These are phyloP conservation scores for Globisporangium sylvaticum DNA, from an alignment of 352 stramenopile genomes.

Conservation along the genomic window DNA sequence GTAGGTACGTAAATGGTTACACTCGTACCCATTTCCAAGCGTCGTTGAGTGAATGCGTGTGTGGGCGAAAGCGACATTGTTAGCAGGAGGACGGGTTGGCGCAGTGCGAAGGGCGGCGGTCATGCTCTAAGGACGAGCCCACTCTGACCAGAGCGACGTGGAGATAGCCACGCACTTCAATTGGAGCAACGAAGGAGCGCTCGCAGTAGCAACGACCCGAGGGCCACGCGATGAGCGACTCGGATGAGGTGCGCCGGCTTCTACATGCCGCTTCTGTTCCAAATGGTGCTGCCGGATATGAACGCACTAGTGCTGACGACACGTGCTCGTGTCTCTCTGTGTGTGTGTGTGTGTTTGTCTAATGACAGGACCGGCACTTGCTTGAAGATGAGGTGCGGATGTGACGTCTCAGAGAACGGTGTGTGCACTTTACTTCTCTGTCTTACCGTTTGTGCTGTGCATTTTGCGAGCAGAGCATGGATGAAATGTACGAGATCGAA, in stretches of 20 bases:
- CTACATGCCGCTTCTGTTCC: not conserved
- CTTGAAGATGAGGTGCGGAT: slow-evolving; percentile 46
- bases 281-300: not conserved
- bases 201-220: too few relatives aligned
- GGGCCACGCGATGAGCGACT: slow-evolving; percentile 39
- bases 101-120: not conserved
- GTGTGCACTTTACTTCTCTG: not conserved
- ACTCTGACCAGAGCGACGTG: not conserved
- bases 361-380: slow-evolving; percentile 31
- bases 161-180: not conserved
- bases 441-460: not conserved
- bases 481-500: slow-evolving; percentile 65
- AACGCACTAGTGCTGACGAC: not conserved
- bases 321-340: not conserved
- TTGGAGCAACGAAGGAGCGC: not conserved
- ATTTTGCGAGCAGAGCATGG: slow-evolving; percentile 52
- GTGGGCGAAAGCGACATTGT: not conserved
- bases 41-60: not conserved
- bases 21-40: not conserved
- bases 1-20: not conserved
- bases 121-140: not conserved
- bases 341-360: not conserved
- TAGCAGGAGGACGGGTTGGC: not conserved
- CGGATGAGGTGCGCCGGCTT: slow-evolving; percentile 29
- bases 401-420: not conserved